Base-by-base conservation (phyloP, 148 eudicot species). In the Vaccinium corymbosum region DNA sequence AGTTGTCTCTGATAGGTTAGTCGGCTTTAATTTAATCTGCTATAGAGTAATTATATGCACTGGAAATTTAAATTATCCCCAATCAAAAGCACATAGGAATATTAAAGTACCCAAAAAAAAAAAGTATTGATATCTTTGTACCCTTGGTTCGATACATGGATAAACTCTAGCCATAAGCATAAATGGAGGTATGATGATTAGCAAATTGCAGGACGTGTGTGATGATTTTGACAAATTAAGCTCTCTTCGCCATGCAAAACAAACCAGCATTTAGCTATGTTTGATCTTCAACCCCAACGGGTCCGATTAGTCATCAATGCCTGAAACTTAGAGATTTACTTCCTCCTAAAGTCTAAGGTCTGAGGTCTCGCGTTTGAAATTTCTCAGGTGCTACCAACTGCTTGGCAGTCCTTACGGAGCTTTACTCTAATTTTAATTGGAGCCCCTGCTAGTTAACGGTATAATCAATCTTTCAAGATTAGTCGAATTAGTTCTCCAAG, bases 1-100 rank as follows among this genome's bases (percentile, higher is more conserved):
- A 78, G 76, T 78, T 6, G 55, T 25, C 62, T 78, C 80, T 52
- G 59, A 78, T 78, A 78, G 80, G 80, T 52, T 78, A 51, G 80
- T 3, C 61, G 80, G 25, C 80, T 78, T 78, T 78, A 78, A 20
- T 52, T 78, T 78, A 78, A 49, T 29, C 25, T 22, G 46, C 0
- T 25, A 13, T 70, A 48, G 7, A 77, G 25, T 32, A 48, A n/a
- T 29, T 71, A 71, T 29, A 35, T 35, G 9, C 14, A 70, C 0
- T 70, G 17, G 14, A 27, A 27, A 70, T 17, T 29, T 16, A 71
- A 70, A 70, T 0, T 14, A 70, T 66, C 35, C 32, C 16, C 72
- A 11, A 66, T 66, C 35, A 66, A 66, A 66, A 66, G 57, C 16
- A 14, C 12, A 55, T 11, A 32, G 15, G 27, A 25, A 27, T 66